A percentile compares a stretch with the other conserved stretches of the same genome.
Evolutionary conservation across 192 early-diverging fungal genomes (phyloP).

Genomic region (Coemansia sp.): DNA sequence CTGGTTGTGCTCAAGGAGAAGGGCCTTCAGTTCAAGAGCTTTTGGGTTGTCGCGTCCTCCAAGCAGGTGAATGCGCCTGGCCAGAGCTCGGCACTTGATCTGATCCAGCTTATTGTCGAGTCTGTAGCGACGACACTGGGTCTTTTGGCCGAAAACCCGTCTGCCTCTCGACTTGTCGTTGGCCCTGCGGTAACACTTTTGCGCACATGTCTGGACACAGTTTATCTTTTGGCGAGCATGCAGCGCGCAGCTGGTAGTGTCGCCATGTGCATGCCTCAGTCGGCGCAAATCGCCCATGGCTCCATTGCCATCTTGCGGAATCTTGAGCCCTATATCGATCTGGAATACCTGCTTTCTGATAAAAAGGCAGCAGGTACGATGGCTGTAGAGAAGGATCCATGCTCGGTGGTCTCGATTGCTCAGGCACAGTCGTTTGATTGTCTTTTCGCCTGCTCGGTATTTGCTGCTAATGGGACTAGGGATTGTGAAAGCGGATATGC

Average conservation of each 20-base stretch:
- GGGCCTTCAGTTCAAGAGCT: slow-evolving; percentile 16
- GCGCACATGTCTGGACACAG: slow-evolving; percentile 22
- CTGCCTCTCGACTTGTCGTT: not conserved
- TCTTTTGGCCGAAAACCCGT: not conserved
- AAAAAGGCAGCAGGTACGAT: not conserved
- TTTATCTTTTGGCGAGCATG: slow-evolving; percentile 21
- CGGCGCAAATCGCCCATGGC: slow-evolving; percentile 4
- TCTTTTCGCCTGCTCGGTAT: not conserved
- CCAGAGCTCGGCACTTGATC: slow-evolving; percentile 16
- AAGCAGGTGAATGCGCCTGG: slow-evolving; percentile 33
- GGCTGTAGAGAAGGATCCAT: slow-evolving; percentile 7
- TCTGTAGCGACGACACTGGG: not conserved
- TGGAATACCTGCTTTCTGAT: slow-evolving; percentile 9
- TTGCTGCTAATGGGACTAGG: not conserved
- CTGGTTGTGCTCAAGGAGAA: slow-evolving; percentile 10
- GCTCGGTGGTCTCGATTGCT: not conserved
- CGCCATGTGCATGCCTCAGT: slow-evolving; percentile 14
- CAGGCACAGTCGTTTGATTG: not conserved
- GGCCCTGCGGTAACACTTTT: slow-evolving; percentile 16
- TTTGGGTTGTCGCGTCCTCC: slow-evolving; percentile 30
- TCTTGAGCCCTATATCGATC: not conserved
- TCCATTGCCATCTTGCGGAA: slow-evolving; percentile 1
- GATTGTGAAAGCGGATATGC: not conserved
- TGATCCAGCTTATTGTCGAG: slow-evolving; percentile 16
- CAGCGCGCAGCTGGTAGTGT: not conserved